Evolutionary conservation across 352 stramenopile species (phyloP).

Genomic region (Saprolegnia parasitica): DNA sequence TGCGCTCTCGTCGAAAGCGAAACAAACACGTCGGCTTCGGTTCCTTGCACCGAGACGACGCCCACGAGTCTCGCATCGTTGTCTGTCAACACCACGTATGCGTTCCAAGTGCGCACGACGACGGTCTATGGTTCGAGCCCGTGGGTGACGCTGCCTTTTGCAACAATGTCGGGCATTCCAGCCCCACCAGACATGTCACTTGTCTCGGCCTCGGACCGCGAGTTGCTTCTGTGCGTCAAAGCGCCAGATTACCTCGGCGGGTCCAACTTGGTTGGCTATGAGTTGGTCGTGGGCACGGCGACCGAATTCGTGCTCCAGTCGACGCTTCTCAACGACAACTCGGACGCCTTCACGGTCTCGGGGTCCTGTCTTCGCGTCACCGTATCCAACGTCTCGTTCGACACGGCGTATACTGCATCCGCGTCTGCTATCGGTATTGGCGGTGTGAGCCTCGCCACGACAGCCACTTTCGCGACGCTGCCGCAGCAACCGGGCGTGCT

Average conservation of each 20-base stretch:
- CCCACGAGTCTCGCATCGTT: background rate
- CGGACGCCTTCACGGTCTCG: background rate
- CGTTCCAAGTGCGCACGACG: background rate
- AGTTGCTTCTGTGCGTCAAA: background rate
- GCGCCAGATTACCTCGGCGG: background rate
- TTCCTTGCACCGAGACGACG: background rate
- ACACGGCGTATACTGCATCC: background rate
- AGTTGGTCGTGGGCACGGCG: background rate
- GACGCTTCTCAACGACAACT: background rate
- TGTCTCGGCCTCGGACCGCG: background rate
- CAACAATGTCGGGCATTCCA: background rate
- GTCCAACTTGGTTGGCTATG: background rate
- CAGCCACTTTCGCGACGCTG: background rate
- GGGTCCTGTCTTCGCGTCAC: background rate
- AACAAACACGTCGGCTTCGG: background rate
- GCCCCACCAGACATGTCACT: background rate
- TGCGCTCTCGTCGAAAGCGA: background rate
- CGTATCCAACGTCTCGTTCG: slow-evolving; percentile 7
- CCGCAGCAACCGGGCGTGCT: background rate
- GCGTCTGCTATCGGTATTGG: background rate
- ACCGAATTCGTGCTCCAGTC: too few species aligned
- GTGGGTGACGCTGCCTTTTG: background rate
- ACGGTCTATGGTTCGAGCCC: background rate
- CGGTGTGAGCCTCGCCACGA: background rate
- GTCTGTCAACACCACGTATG: background rate